These are phyloP conservation scores for Kluyveromyces nonfermentans DNA, from an alignment of 805 yeast genomes.

Conservation along the genomic window DNA sequence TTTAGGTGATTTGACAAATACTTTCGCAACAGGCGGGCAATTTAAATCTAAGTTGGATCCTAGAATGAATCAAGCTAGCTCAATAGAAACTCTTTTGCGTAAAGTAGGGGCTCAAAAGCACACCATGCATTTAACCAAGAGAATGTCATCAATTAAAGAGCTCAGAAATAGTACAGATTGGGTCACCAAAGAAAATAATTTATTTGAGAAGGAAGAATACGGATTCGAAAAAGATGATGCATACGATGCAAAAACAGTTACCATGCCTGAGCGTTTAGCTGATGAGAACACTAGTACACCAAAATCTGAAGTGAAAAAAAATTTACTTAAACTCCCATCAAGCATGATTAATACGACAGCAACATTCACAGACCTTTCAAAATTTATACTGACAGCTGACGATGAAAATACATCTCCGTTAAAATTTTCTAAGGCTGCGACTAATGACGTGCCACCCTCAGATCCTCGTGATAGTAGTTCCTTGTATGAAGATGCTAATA, in stretches of 20 bases:
- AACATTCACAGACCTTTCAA: slow-evolving; percentile 23
- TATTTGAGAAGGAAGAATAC: slow-evolving; percentile 1
- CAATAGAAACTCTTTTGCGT: slow-evolving; percentile 14
- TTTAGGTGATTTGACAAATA: slow-evolving; percentile 1
- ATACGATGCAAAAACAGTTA: neutral
- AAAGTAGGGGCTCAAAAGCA: slow-evolving; percentile 4
- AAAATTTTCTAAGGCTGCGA: neutral
- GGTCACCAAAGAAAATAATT: slow-evolving; percentile 1
- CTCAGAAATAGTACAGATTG: slow-evolving; percentile 9
- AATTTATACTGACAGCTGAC: slow-evolving; percentile 6
- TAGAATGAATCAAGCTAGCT: slow-evolving; percentile 24
- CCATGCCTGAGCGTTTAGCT: neutral
- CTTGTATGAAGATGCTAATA: neutral
- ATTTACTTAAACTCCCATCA: slow-evolving; percentile 17
- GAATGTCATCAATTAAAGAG: slow-evolving; percentile 6
- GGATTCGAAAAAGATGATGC: neutral
- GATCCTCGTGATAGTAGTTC: slow-evolving; percentile 3
- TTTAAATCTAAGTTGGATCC: slow-evolving; percentile 21
- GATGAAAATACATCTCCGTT: neutral
- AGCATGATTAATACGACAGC: slow-evolving; percentile 16
- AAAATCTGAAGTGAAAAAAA: slow-evolving; percentile 4
- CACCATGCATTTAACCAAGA: slow-evolving; percentile 3
- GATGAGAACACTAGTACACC: slow-evolving; percentile 1
- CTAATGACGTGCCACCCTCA: neutral
- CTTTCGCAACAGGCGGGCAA: neutral